Percentiles rank a stretch among this genome's conserved stretches.
Evolutionary conservation across 2,329 filamentous ascomycete genomes (phyloP).

Genomic region (Diaporthe sp.): DNA sequence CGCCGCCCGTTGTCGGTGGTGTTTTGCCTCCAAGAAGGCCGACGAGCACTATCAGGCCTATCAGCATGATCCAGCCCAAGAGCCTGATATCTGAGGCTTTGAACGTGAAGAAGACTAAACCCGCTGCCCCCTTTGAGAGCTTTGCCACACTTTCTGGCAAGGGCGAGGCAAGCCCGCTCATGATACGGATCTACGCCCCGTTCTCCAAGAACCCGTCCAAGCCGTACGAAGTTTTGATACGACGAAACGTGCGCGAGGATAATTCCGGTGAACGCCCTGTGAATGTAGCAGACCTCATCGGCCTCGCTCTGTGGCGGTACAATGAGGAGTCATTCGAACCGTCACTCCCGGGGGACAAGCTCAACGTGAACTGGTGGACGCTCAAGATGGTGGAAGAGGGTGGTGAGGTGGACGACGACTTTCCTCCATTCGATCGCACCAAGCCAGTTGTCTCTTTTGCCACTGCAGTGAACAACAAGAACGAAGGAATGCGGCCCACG

Average conservation of each 20-base stretch:
- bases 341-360: slow-evolving; percentile 69
- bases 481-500: slow-evolving; percentile 32
- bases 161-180: slow-evolving; percentile 80
- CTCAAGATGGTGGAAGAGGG: slow-evolving; percentile 87
- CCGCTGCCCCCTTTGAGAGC: slow-evolving; percentile 77
- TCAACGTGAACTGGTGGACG: slow-evolving; percentile 85
- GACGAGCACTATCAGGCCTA: slow-evolving; percentile 69
- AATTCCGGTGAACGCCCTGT: slow-evolving; percentile 71
- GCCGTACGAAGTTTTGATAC: slow-evolving; percentile 77
- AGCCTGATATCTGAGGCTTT: slow-evolving; percentile 79
- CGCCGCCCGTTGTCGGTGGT: slow-evolving; percentile 67
- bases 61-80: slow-evolving; percentile 75
- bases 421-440: slow-evolving; percentile 80
- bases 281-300: slow-evolving; percentile 84
- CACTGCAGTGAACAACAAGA: slow-evolving; percentile 36
- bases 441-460: slow-evolving; percentile 78
- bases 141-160: slow-evolving; percentile 83
- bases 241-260: slow-evolving; percentile 75
- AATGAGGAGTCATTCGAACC: slow-evolving; percentile 81
- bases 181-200: slow-evolving; percentile 81
- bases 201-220: slow-evolving; percentile 73
- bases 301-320: slow-evolving; percentile 81
- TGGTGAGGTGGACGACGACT: slow-evolving; percentile 87
- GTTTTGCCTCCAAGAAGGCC: slow-evolving; percentile 78
- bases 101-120: slow-evolving; percentile 77